These are phyloP conservation scores for Aureobasidium sp. DNA, from an alignment of 2,329 filamentous ascomycete species.

Conservation along the genomic window DNA sequence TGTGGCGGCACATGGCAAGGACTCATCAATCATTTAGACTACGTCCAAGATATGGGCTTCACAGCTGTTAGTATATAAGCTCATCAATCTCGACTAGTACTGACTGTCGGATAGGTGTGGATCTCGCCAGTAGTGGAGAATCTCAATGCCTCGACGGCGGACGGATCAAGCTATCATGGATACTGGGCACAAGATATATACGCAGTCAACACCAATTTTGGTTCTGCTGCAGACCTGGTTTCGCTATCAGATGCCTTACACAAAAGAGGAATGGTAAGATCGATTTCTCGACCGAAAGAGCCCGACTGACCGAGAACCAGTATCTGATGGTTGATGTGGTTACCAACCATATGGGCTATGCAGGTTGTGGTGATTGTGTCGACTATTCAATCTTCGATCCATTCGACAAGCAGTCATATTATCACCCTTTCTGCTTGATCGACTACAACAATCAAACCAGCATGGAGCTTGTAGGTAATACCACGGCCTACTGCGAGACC, in stretches of 20 bases:
- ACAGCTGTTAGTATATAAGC: constrained; percentile 53
- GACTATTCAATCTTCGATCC: constrained; percentile 41
- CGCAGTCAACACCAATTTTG: constrained; percentile 41
- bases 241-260: constrained; percentile 39
- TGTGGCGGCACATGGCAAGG: constrained; percentile 70
- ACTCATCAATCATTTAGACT: constrained; percentile 65
- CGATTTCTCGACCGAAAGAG: too few species aligned
- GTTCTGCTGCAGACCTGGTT: constrained; percentile 40
- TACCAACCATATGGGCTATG: constrained; percentile 41
- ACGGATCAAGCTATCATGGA: constrained; percentile 56
- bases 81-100: constrained; percentile 55
- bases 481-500: accelerated
- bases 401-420: constrained; percentile 44
- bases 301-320: too few species aligned
- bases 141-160: constrained; percentile 39
- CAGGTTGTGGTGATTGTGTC: constrained; percentile 30
- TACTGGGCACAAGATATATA: constrained; percentile 62
- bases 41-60: constrained; percentile 69
- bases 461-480: constrained; percentile 30
- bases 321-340: constrained; percentile 45
- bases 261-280: constrained; percentile 33
- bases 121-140: constrained; percentile 59
- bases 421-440: constrained; percentile 62
- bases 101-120: too few species aligned
- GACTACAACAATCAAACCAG: constrained; percentile 56